Evolutionary conservation across 345 rosid genomes (phyloP).

Genomic region (Theobroma cacao): DNA sequence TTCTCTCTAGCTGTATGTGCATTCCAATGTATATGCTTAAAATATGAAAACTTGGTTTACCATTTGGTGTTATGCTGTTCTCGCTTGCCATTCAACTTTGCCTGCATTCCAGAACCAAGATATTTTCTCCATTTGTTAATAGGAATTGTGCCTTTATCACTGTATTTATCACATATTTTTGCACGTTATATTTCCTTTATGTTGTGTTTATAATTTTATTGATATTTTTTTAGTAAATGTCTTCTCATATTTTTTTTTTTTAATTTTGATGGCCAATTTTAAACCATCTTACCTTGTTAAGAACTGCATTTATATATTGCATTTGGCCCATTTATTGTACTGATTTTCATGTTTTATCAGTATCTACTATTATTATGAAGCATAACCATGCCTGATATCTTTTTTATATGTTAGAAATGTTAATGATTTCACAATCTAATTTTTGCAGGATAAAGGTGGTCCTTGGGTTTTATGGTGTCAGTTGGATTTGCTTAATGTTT

Average conservation of each 20-base stretch:
- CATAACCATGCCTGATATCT: neutral
- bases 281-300: neutral
- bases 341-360: neutral
- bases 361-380: neutral
- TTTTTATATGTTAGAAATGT: neutral
- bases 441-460: conserved; percentile 5
- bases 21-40: neutral
- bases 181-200: no score
- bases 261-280: neutral
- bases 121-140: neutral
- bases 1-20: neutral
- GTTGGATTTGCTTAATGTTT: neutral
- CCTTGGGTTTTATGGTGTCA: neutral
- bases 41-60: no score
- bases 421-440: neutral
- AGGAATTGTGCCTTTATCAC: neutral
- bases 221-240: neutral
- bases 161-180: neutral
- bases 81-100: neutral
- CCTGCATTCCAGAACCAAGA: neutral
- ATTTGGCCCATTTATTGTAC: neutral
- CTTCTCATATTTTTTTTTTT: neutral
- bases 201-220: no score
- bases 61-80: neutral
- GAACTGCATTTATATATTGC: neutral